A percentile compares a stretch with the other conserved stretches of the same genome.
Conservation (phyloP, 1,139 yeast genomes). For the Trichomonascaceae sp. region DNA sequence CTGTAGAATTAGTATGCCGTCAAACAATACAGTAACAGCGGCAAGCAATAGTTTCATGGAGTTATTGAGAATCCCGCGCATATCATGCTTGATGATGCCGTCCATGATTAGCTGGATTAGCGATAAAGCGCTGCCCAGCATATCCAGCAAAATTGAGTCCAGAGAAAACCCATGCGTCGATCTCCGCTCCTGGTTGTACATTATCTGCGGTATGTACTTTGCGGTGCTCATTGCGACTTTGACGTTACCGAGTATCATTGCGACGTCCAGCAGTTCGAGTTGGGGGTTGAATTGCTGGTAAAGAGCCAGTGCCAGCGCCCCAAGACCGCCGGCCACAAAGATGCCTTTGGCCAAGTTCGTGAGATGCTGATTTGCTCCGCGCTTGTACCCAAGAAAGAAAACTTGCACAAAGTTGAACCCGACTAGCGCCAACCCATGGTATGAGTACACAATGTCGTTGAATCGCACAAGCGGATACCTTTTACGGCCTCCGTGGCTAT, state of each 20-base stretch:
- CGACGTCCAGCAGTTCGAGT: conserved; percentile 26
- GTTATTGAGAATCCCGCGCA: conserved; percentile 22
- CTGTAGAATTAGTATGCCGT: conserved; percentile 22
- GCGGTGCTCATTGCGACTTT: conserved; percentile 43
- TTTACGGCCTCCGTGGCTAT: conserved; percentile 13
- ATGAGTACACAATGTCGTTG: conserved; percentile 32
- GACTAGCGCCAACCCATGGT: conserved; percentile 31
- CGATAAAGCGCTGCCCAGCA: conserved; percentile 41
- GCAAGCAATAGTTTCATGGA: conserved; percentile 25
- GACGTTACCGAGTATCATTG: conserved; percentile 33
- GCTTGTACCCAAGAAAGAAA: conserved; percentile 24
- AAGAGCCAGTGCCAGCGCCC: conserved; percentile 16
- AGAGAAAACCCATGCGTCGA: conserved; percentile 49
- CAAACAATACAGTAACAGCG: conserved; percentile 21
- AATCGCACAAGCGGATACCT: conserved; percentile 31
- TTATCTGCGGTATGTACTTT: conserved; percentile 51
- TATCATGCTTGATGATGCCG: conserved; percentile 20
- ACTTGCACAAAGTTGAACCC: conserved; percentile 27
- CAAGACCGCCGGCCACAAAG: conserved; percentile 12
- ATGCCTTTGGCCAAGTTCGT: conserved; percentile 12
- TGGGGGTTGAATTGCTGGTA: conserved; percentile 11
- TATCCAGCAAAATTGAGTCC: conserved; percentile 34
- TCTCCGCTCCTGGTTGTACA: conserved; percentile 38
- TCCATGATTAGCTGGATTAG: conserved; percentile 36
- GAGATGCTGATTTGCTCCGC: conserved; percentile 19